Conservation (phyloP, 2,329 filamentous ascomycete genomes). For the Stagonosporopsis vannaccii region DNA sequence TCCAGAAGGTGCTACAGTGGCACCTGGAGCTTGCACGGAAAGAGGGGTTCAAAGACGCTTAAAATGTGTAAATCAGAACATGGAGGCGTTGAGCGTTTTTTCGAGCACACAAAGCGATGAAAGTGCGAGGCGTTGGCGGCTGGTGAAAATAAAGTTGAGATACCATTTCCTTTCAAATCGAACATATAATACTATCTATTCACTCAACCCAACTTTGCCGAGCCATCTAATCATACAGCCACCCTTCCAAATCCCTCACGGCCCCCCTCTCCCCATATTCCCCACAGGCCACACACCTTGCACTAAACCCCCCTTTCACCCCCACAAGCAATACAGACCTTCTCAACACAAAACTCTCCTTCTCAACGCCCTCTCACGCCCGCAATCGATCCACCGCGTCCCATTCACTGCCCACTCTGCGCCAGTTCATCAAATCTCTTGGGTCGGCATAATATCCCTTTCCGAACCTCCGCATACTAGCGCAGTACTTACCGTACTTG, state of each 20-base stretch:
- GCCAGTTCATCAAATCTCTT: not conserved
- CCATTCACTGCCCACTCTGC: not conserved
- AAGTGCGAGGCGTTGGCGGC: not conserved
- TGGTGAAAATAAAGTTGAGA: not conserved
- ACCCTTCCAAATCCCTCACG: not conserved
- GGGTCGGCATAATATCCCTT: not conserved
- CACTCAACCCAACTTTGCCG: not conserved
- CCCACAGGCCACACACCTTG: not conserved
- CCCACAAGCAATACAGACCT: not conserved
- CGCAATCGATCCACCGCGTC: not conserved
- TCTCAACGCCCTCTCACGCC: not conserved
- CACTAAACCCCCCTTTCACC: not conserved
- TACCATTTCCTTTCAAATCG: not conserved
- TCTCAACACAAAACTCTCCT: not conserved
- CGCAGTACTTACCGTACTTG: not conserved
- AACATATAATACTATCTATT: not conserved
- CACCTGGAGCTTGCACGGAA: slow-evolving; percentile 64
- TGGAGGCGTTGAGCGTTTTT: not conserved
- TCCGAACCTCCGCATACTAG: not conserved
- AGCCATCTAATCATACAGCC: too few species aligned
- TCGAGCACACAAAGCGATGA: too few species aligned
- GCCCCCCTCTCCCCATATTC: not conserved
- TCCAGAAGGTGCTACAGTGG: slow-evolving; percentile 82
- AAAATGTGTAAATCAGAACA: not conserved
- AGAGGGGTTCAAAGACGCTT: slow-evolving; percentile 17